Base-by-base conservation (phyloP, 352 stramenopile genomes). In the Globisporangium sylvaticum region DNA sequence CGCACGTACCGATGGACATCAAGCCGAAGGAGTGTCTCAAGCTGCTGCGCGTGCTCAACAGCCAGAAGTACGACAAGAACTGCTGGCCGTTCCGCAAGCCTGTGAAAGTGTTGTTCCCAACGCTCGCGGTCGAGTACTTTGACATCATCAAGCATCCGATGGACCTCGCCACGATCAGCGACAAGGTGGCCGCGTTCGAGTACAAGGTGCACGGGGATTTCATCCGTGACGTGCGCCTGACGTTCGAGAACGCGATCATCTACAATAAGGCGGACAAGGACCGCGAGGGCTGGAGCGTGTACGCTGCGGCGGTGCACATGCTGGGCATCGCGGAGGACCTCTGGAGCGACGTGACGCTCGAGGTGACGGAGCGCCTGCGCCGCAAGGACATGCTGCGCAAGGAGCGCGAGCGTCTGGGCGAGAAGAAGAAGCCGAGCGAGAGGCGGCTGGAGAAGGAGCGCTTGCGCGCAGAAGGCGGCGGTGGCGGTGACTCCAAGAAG, bases 51-150 rank as follows among this genome's bases (percentile, higher is more conserved):
- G 83, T 89, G 12, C 71, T 95, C n/a, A 88, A 91, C 62, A 92
- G 82, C 59, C 88, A 95, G 60, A 95, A 95, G 73, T 78, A 94
- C 57, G 83, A 93, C 68, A 94, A 94, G 64, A 89, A 92, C 65
- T 91, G 81, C 65, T 94, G 88, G 88, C 88, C 88, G 10, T 95
- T 95, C 69, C 81, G 86, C 25, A 92, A 95, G 44, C 76, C 88
- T 34, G 88, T 91, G 29, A 68, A 78, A 29, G 76, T 90, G 55
- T 65, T 95, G 25, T 95, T 95, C 57, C 87, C 87, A 27, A 72
- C 76, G 27, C 73, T 95, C 1, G 85, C 83, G 24, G 37, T 77
- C 6, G 84, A 94, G 39, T 95, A 95, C 58, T 93, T 91, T 65
- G 79, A 93, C 14, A 80, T 95, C 60, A 81, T 95, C 70, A 88